Conservation (phyloP, 2,329 filamentous ascomycete genomes). For the Catunica adiposa region DNA sequence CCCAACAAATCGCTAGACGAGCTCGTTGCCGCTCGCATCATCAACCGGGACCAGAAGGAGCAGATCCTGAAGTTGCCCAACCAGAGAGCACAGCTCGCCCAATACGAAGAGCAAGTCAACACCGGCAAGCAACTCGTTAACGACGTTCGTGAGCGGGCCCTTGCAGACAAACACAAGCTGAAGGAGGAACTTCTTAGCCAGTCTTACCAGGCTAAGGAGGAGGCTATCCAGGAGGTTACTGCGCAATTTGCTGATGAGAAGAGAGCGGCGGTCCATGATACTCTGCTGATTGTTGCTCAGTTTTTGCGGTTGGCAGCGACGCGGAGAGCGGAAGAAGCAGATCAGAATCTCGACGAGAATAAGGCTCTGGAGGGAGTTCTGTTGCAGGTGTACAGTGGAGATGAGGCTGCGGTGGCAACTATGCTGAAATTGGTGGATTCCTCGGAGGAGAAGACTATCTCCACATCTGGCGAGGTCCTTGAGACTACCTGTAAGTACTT, state of each 20-base stretch:
- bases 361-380: slow-evolving; percentile 68
- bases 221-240: slow-evolving; percentile 33
- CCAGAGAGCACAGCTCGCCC: slow-evolving; percentile 49
- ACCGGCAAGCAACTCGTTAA: slow-evolving; percentile 62
- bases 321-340: slow-evolving; percentile 51
- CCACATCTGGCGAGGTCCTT: slow-evolving; percentile 47
- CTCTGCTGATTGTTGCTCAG: slow-evolving; percentile 56
- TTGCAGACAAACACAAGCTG: slow-evolving; percentile 40
- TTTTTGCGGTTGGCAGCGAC: slow-evolving; percentile 68
- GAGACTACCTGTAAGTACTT: slow-evolving; percentile 51
- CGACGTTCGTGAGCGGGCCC: slow-evolving; percentile 48
- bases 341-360: slow-evolving; percentile 52
- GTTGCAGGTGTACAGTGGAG: slow-evolving; percentile 62
- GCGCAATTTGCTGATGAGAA: slow-evolving; percentile 26
- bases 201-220: slow-evolving; percentile 37
- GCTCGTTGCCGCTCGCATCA: slow-evolving; percentile 51
- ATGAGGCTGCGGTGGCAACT: slow-evolving; percentile 54
- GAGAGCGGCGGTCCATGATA: slow-evolving; percentile 35
- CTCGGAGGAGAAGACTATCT: slow-evolving; percentile 46
- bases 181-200: slow-evolving; percentile 39
- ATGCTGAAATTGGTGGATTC: slow-evolving; percentile 66
- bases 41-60: slow-evolving; percentile 67
- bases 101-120: slow-evolving; percentile 56
- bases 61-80: slow-evolving; percentile 62
- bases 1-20: slow-evolving; percentile 56